Evolutionary conservation across 2,329 filamentous ascomycete genomes (phyloP).

Genomic region (Pseudogymnoascus sp.): DNA sequence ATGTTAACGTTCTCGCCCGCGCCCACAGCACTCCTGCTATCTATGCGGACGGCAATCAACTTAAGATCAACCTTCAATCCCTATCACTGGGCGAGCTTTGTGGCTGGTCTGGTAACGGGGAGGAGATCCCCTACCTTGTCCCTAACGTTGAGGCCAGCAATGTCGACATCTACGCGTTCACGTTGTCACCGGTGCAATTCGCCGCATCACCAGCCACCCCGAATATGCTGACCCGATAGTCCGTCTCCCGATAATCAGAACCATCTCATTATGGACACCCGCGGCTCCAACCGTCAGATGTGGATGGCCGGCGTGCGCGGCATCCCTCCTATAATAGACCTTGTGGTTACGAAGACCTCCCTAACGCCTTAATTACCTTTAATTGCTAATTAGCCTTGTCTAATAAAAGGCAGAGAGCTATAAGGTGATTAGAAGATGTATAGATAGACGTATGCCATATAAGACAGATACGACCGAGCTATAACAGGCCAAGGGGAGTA

Average conservation of each 20-base stretch:
- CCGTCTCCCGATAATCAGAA: slow-evolving; percentile 36
- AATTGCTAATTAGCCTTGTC: too few species aligned
- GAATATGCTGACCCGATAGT: slow-evolving; percentile 37
- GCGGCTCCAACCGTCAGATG: slow-evolving; percentile 35
- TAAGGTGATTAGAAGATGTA: too few species aligned
- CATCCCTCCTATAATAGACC: slow-evolving; percentile 36
- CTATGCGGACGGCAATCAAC: slow-evolving; percentile 20
- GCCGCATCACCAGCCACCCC: slow-evolving; percentile 36
- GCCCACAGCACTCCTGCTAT: slow-evolving; percentile 21
- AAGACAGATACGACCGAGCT: too few species aligned
- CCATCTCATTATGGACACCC: slow-evolving; percentile 37
- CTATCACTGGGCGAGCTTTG: slow-evolving; percentile 37
- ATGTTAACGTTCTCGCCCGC: slow-evolving; percentile 31
- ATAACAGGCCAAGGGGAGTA: too few species aligned
- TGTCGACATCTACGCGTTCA: slow-evolving; percentile 38
- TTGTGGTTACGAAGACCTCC: slow-evolving; percentile 30
- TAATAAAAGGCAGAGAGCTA: too few species aligned
- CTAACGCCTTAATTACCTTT: too few species aligned
- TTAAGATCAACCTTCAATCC: slow-evolving; percentile 26
- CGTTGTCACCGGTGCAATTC: slow-evolving; percentile 32
- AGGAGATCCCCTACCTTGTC: slow-evolving; percentile 36
- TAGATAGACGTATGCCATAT: too few species aligned
- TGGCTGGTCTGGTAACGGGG: slow-evolving; percentile 35
- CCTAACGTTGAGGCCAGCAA: slow-evolving; percentile 33
- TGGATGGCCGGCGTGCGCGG: slow-evolving; percentile 34